Base-by-base conservation (phyloP, 2,329 filamentous ascomycete species). In the Fusarium oligoseptatum region DNA sequence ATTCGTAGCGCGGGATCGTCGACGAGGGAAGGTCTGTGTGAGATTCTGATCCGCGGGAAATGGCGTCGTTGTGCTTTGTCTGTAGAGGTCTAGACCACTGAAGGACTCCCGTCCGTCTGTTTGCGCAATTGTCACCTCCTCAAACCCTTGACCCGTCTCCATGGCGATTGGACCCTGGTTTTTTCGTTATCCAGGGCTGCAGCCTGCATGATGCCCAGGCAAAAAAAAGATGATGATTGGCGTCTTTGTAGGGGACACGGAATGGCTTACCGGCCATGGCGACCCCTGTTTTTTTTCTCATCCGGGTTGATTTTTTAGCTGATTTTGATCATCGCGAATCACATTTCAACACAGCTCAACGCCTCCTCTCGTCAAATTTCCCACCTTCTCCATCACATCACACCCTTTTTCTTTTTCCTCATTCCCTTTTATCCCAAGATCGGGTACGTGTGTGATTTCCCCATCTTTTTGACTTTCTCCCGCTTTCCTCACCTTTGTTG, bases 191-290 rank as follows among this genome's bases (percentile, higher is more conserved):
- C 58, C 60, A 50, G 43, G 60, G 60, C 60, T 62, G 32, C 60
- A 62, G 32, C 41, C 37, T 45, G 41, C 41, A 45, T 22, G n/a
- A 36, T 14, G 34, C 11, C 32, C 32, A 27, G 29, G 29, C 29
- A 1, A 15, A 32, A 43, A 20, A 5, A 58, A 34, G 34, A 62
- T 39, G 37, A 45, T 73, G 57, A 74, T 74, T 74, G 71, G 68
- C 37, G 43, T 43, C 22, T 32, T 17, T 3, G 12, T 6, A 14
- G 29, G 36, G 20, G 29, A 45, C 20, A 32, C 55, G 55, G 14
- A 24, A 39, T 58, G 34, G 32, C 55, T 58, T 58, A 27, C 55
- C 34, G 14, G 55, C 9, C 22, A 58, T 12, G 11, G 8, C 14
- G 52, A 58, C 55, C 55, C 55, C 36, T 60, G 56, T 60, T 58